Base-by-base conservation (phyloP, 2,329 filamentous ascomycete genomes). In the Fusarium dimerum region DNA sequence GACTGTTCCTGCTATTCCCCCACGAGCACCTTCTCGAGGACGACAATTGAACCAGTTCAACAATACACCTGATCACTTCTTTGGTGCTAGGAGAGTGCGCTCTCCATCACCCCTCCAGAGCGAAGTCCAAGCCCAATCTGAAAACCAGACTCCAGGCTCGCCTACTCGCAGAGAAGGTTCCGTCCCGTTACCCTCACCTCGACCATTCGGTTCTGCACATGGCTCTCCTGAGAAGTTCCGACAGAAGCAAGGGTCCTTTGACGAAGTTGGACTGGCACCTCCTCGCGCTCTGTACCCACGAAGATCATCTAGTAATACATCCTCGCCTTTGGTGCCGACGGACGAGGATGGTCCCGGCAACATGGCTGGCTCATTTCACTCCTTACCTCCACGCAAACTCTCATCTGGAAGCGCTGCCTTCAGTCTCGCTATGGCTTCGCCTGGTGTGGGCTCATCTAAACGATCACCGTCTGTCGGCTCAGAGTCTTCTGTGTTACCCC, bases 401-500 rank as follows among this genome's bases (percentile, higher is more conserved):
- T 96, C 92, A 1, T 82, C 84, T 15, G 87, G 87, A 60, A 92
- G 80, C 52, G 76, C 77, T 46, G 74, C 77, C 15, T 73, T 79
- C 29, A 77, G 69, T 7, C 70, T 66, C n/a, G 65, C 70, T 29
- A 62, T 59, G 65, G 69, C 43, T 77, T 88, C 88, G 20, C 86
- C 87, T 2, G 80, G 78, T 47, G 72, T 81, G 52, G 78, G 82
- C 15, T 78, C 84, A 29, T 82, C 87, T 63, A 83, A 85, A 52
- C 83, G 92, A 64, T 96, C 92, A 1, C 91, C 92, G 2, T 97
- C 94, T 0, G 81, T 90, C 38, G 86, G 86, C 55, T 97, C 93
- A 1, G 90, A 96, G 56, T 83, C 84, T 46, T 96, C 92, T 2
- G 80, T 81, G 10, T 66, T 92, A 36, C 84, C 87, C 12, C 83